phyloP scores from a whole-genome alignment of 1,284 basidiomycete genomes.

The Apiotrichum siamense region DNA sequence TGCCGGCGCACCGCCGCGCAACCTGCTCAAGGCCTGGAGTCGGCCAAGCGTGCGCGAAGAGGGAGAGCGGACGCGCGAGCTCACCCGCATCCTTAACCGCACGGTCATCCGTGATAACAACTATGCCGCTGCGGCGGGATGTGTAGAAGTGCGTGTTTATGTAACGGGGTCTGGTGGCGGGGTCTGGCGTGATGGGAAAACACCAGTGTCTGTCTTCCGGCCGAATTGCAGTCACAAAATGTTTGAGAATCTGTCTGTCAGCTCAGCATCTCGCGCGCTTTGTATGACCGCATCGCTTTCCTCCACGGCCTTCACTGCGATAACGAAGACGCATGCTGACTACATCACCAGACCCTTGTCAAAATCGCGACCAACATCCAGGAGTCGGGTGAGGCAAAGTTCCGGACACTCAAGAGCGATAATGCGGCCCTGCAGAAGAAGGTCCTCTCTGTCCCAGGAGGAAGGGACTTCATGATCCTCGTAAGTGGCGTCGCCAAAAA shows the following conservation, averaged over 20 bases:
- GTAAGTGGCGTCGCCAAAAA: conserved; percentile 23
- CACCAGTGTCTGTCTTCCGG: too few relatives aligned
- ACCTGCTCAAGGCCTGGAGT: conserved; percentile 12
- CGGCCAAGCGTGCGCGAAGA: conserved; percentile 19
- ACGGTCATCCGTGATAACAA: conserved; percentile 40
- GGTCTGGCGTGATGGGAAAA: too few relatives aligned
- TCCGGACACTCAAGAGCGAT: conserved; percentile 29
- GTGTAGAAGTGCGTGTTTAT: conserved; percentile 35
- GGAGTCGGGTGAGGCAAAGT: conserved; percentile 34
- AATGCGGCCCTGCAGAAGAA: conserved; percentile 36
- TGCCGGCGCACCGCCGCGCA: conserved; percentile 6
- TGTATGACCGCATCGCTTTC: too few relatives aligned
- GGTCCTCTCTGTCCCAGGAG: conserved; percentile 34
- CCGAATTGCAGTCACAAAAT: too few relatives aligned
- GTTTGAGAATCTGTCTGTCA: too few relatives aligned
- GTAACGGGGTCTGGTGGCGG: not conserved
- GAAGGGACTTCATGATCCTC: conserved; percentile 40
- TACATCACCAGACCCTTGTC: conserved; percentile 39
- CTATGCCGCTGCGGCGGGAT: conserved; percentile 30
- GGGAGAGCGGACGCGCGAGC: conserved; percentile 23
- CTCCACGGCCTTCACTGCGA: too few relatives aligned
- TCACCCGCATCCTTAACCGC: conserved; percentile 33
- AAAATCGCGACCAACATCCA: conserved; percentile 42
- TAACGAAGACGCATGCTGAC: not conserved
- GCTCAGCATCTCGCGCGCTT: too few relatives aligned